Evolutionary conservation across 2,329 filamentous ascomycete genomes (phyloP).

Genomic region (Rhynchosporium agropyri): DNA sequence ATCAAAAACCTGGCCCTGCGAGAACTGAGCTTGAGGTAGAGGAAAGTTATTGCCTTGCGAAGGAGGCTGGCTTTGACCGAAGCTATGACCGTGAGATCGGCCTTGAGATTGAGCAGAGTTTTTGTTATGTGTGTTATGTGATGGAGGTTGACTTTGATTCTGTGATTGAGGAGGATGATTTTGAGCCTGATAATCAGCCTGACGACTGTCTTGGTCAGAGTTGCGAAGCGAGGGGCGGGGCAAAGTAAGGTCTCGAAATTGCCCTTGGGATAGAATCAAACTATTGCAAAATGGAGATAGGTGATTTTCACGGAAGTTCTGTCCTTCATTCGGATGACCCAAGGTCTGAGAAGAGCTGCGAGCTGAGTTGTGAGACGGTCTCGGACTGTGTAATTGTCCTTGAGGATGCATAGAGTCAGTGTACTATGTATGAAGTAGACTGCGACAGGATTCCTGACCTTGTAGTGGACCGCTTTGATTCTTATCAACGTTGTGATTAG

Average conservation of each 20-base stretch:
- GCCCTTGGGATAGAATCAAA: too few relatives aligned
- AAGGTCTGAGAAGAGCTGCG: not conserved
- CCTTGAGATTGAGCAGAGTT: too few relatives aligned
- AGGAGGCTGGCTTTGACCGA: too few relatives aligned
- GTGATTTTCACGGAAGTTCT: not conserved
- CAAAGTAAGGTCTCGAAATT: not conserved
- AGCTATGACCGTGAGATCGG: too few relatives aligned
- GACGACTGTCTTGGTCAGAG: not conserved
- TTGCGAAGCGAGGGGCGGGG: not conserved
- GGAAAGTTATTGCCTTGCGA: too few relatives aligned
- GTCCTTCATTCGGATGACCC: not conserved
- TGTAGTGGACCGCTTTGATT: not conserved
- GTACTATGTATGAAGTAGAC: too few relatives aligned
- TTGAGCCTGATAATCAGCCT: not conserved
- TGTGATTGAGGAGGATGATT: not conserved
- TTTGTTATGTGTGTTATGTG: too few relatives aligned
- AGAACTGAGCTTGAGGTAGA: too few relatives aligned
- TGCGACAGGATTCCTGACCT: not conserved
- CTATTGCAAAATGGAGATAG: not conserved
- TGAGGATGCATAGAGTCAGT: too few relatives aligned
- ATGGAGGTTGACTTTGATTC: too few relatives aligned
- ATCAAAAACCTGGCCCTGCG: too few relatives aligned
- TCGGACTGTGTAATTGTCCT: too few relatives aligned
- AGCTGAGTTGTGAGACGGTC: not conserved
- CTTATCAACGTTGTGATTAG: not conserved